phyloP scores from a whole-genome alignment of 2,329 filamentous ascomycete genomes.

The Phialemonium atrogriseum region DNA sequence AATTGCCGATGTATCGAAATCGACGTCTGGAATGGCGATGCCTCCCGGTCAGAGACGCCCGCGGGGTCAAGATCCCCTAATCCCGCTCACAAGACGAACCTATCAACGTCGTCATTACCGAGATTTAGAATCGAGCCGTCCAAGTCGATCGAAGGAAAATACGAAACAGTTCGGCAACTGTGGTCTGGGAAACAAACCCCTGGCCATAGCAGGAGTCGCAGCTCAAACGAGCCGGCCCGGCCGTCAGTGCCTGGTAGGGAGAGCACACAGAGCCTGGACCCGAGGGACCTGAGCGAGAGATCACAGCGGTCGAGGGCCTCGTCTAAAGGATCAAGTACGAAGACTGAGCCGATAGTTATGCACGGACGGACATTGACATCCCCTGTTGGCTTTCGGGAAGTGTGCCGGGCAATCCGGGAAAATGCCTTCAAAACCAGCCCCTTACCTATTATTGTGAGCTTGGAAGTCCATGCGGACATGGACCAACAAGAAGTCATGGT shows the following conservation, averaged over 20 bases:
- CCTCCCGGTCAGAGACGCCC: slow-evolving; percentile 24
- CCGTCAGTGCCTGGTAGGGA: slow-evolving; percentile 5
- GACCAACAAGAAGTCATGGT: slow-evolving; percentile 91
- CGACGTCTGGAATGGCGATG: slow-evolving; percentile 80
- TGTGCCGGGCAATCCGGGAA: slow-evolving; percentile 72
- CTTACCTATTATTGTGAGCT: slow-evolving; percentile 80
- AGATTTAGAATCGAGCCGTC: slow-evolving; percentile 32
- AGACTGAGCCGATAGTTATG: slow-evolving; percentile 68
- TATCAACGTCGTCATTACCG: slow-evolving; percentile 34
- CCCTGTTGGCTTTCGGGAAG: slow-evolving; percentile 78
- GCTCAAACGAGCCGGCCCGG: too few relatives aligned
- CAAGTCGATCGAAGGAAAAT: slow-evolving; percentile 18
- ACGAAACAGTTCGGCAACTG: slow-evolving; percentile 14
- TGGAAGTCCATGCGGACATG: slow-evolving; percentile 78
- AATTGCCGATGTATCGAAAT: slow-evolving; percentile 91
- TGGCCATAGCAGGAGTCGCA: neutral
- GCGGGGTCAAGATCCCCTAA: slow-evolving; percentile 29
- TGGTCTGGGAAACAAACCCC: too few relatives aligned
- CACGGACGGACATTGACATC: slow-evolving; percentile 78
- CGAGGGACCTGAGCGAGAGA: slow-evolving; percentile 24
- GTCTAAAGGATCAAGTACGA: slow-evolving; percentile 19
- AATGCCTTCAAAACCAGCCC: slow-evolving; percentile 69
- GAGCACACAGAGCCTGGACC: slow-evolving; percentile 18
- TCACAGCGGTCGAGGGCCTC: slow-evolving; percentile 12
- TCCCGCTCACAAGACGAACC: slow-evolving; percentile 34